Base-by-base conservation (phyloP, 768 basidiomycete species). In the Leccinum rimulosum region DNA sequence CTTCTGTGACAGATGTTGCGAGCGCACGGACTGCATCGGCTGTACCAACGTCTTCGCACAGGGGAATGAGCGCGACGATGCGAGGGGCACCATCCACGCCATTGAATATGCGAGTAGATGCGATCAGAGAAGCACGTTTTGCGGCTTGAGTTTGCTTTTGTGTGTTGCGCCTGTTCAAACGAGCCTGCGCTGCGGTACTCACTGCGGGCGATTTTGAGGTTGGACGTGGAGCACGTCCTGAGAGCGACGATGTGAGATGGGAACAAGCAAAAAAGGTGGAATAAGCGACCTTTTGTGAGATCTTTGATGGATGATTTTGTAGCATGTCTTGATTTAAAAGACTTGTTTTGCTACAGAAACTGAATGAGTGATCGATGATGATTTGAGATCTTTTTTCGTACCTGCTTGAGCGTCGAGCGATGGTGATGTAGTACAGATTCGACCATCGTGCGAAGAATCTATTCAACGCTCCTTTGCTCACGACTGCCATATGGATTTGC, bases 241-340 rank as follows among this genome's bases (percentile, higher is more conserved):
- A 35, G 4, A 43, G 25, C 25, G 2, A 25, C 25, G 25, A 25
- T 25, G 25, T 25, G 25, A 25, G 25, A 25, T 25, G 3, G 3
- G 25, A 25, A 25, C 25, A 25, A 25, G 2, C 25, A 25, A 40
- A 31, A 49, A n/a, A 17, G 38, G 7, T 38, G 17, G 4, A 8
- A 48, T 15, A 28, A 69, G 5, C 36, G 48, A 86, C 94, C 95
- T 80, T 96, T 96, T 33, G 92, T 86, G 47, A 83, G 82, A 49
- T 92, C 91, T 73, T 90, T 94, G 40, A 97, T 67, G 0, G 89
- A 80, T 1, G 89, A 85, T 75, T 97, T 97, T 12, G 91, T 84
- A 2, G 93, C 84, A 78, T 95, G 91, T 70, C 87, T 91, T 2
- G 93, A 93, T 76, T 98, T 98, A 80, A 91, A 98, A 2, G 82